A percentile compares a stretch with the other conserved stretches of the same genome.
These are phyloP conservation scores for Halophytophthora polymorphica DNA, from an alignment of 352 stramenopile genomes.

Conservation along the genomic window DNA sequence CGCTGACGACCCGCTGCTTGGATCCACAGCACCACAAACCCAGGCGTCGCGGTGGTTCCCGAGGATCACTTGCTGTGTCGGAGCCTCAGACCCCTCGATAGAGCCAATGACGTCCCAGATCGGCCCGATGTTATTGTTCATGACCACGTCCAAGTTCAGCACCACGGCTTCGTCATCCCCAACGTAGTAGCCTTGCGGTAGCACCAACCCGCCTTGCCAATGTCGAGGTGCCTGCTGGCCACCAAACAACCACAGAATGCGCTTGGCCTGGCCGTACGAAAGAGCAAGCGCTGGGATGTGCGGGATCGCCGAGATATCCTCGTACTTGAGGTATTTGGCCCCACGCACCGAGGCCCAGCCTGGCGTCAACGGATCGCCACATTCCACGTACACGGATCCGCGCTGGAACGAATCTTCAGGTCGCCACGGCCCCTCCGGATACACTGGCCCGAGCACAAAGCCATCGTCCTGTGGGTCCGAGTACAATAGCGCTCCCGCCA, in stretches of 20 bases:
- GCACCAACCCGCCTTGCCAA: slow-evolving; percentile 56
- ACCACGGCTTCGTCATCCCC: slow-evolving; percentile 56
- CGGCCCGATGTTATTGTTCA: slow-evolving; percentile 66
- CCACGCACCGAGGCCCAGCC: slow-evolving; percentile 38
- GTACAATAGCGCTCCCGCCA: slow-evolving; percentile 80
- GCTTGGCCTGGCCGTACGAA: slow-evolving; percentile 72
- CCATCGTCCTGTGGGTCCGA: slow-evolving; percentile 85
- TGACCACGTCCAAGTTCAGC: slow-evolving; percentile 52
- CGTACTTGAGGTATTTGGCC: slow-evolving; percentile 33
- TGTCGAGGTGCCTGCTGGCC: slow-evolving; percentile 41
- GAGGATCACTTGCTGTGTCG: slow-evolving; percentile 67
- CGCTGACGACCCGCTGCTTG: slow-evolving; percentile 52
- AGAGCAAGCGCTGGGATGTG: slow-evolving; percentile 65
- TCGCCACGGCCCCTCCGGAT: slow-evolving; percentile 81
- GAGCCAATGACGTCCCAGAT: slow-evolving; percentile 89
- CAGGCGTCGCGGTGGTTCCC: slow-evolving; percentile 82
- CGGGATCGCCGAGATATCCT: slow-evolving; percentile 52
- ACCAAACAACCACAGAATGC: slow-evolving; percentile 55
- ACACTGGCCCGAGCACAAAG: slow-evolving; percentile 52
- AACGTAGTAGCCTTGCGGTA: slow-evolving; percentile 61
- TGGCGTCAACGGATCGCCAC: slow-evolving; percentile 49
- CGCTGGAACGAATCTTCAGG: slow-evolving; percentile 76
- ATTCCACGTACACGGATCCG: too few species aligned
- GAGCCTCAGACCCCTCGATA: slow-evolving; percentile 46
- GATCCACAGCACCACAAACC: slow-evolving; percentile 73